Evolutionary conservation across 31 red algal species (phyloP).

Genomic region (Odonthalia washingtoniensis): DNA sequence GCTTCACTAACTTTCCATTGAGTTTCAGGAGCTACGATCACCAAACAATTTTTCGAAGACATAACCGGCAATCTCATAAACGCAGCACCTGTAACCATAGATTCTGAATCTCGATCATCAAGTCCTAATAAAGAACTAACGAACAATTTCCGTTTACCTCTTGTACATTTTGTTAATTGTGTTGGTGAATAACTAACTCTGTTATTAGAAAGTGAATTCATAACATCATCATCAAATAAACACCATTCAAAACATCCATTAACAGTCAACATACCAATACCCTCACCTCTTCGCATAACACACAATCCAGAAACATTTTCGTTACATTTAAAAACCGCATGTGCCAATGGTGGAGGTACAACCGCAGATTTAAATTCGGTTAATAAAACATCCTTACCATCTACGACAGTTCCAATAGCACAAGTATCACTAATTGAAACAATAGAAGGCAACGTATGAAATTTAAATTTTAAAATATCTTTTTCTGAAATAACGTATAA

Average conservation of each 20-base stretch:
- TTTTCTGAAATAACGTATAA: conserved; percentile 25
- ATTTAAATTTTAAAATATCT: neutral
- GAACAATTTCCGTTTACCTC: neutral
- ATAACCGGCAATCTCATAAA: neutral
- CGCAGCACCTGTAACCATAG: neutral
- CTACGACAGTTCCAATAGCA: conserved; percentile 32
- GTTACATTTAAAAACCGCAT: conserved; percentile 33
- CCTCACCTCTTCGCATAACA: neutral
- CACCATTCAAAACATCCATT: conserved; percentile 35
- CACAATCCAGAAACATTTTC: conserved; percentile 33
- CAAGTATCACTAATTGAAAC: neutral
- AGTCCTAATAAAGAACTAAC: no score
- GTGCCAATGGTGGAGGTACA: conserved; percentile 64
- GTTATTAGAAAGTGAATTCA: neutral
- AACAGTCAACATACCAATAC: conserved; percentile 33
- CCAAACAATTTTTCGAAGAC: neutral
- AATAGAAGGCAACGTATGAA: conserved; percentile 5
- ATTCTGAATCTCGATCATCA: no score
- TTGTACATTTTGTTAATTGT: neutral
- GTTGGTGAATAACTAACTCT: conserved; percentile 9
- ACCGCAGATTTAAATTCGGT: conserved; percentile 45
- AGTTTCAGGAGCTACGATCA: neutral
- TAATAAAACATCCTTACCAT: conserved; percentile 39
- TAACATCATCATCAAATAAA: neutral
- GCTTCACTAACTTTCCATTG: neutral